Percentiles rank a stretch among this genome's conserved stretches.
These are phyloP conservation scores for Sextonia rubra DNA, from an alignment of 164 flowering plant genomes.

Conservation along the genomic window DNA sequence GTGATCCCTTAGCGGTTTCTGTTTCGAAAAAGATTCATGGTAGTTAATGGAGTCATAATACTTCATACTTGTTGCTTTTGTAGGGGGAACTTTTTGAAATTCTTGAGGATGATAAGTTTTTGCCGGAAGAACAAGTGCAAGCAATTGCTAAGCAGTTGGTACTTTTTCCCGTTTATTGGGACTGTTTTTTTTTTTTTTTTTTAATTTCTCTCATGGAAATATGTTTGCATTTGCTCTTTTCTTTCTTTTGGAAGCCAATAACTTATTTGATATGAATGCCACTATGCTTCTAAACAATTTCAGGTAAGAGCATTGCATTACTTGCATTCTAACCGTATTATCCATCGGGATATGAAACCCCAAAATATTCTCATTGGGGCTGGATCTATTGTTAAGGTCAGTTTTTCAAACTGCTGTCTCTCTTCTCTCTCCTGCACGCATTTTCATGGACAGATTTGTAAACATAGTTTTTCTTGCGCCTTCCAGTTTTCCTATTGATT, in stretches of 20 bases:
- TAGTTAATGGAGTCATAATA: neutral
- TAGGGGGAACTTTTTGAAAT: slow-evolving; percentile 98
- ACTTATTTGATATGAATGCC: neutral
- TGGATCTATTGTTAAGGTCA: slow-evolving; percentile 87
- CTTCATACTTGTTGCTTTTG: slow-evolving; percentile 7
- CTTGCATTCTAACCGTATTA: slow-evolving; percentile 92
- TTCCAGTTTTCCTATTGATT: too few species aligned
- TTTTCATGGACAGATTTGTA: too few species aligned
- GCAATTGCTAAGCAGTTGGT: slow-evolving; percentile 98
- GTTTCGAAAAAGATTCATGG: neutral
- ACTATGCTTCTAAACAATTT: slow-evolving; percentile 10
- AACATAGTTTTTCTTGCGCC: too few species aligned
- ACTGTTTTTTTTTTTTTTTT: neutral
- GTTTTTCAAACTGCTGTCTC: neutral
- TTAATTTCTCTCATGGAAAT: too few species aligned
- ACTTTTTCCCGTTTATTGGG: slow-evolving; percentile 13
- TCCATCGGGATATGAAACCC: slow-evolving; percentile 99
- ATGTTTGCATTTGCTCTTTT: neutral
- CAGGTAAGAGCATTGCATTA: slow-evolving; percentile 96
- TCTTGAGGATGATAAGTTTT: slow-evolving; percentile 91
- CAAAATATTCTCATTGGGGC: slow-evolving; percentile 95
- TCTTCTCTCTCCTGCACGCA: neutral
- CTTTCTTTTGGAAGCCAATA: neutral
- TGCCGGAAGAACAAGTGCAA: slow-evolving; percentile 97
- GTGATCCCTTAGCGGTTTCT: slow-evolving; percentile 27